phyloP scores from a whole-genome alignment of 1,284 basidiomycete species.

The Sparassis latifolia region DNA sequence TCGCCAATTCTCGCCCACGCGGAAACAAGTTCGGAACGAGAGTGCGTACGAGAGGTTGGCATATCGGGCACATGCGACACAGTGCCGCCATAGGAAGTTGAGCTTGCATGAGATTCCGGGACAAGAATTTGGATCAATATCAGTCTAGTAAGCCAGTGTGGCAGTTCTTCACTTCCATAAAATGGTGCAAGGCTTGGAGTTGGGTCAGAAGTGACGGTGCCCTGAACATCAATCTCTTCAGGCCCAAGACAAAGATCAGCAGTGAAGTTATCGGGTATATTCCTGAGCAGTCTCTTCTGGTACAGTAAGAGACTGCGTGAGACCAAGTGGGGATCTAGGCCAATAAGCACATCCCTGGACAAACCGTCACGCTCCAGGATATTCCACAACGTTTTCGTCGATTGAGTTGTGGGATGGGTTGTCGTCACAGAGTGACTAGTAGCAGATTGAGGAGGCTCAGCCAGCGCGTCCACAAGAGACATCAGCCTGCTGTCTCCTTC shows the following conservation, averaged over 20 bases:
- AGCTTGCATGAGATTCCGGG: constrained; percentile 33
- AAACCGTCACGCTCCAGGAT: constrained; percentile 57
- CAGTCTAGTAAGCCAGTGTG: constrained; percentile 74
- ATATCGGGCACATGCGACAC: too few relatives aligned
- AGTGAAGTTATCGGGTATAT: constrained; percentile 42
- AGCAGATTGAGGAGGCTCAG: constrained; percentile 17
- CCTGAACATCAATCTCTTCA: constrained; percentile 11
- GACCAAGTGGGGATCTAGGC: constrained; percentile 50
- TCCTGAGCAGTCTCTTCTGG: constrained; percentile 44
- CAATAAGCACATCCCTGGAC: constrained; percentile 57
- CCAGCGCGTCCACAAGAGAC: constrained; percentile 42
- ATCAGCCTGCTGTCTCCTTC: constrained; percentile 33
- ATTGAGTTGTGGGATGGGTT: constrained; percentile 3
- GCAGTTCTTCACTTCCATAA: constrained; percentile 61
- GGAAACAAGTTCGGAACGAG: constrained; percentile 63
- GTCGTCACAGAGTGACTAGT: neutral
- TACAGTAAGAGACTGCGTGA: constrained; percentile 54
- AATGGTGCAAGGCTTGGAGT: constrained; percentile 29
- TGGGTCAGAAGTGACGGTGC: constrained; percentile 4
- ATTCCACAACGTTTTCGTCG: constrained; percentile 31
- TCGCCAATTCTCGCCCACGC: constrained; percentile 70
- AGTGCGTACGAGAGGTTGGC: constrained; percentile 51
- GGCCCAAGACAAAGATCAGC: constrained; percentile 37
- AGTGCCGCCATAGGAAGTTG: too few relatives aligned
- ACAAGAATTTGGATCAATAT: constrained; percentile 64